Base-by-base conservation (phyloP, 345 rosid genomes). In the Sonneratia caseolaris region DNA sequence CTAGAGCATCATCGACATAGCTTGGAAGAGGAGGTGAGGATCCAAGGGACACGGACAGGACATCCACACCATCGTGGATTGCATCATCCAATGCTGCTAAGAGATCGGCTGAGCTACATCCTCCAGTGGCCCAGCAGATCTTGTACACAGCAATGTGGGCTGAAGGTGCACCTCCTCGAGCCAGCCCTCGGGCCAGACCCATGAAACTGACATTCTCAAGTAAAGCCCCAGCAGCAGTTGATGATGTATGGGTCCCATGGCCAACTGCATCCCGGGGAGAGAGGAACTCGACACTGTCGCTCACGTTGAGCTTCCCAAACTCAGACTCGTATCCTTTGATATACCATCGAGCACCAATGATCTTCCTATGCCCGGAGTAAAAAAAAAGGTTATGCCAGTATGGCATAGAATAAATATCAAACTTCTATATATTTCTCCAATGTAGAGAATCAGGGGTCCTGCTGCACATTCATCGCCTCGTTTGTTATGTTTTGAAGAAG, bases 61-160 rank as follows among this genome's bases (percentile, higher is more conserved):
- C 40, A 61, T 73, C 75, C 0, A 78, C 79, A 5, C 83, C 82
- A 36, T 79, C 82, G 0, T 74, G 76, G 21, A 83, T 78, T 3
- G 85, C 86, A 66, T 85, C 85, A 27, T 85, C 86, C 64, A 76
- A 83, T 14, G 80, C 81, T 1, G 82, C 79, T 15, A 86, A 82
- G 66, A 83, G 70, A 66, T 84, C 88, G 7, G 84, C 79, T 18
- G 77, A 73, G 51, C 77, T 69, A 76, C 90, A 86, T 12, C 76
- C 82, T 35, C 75, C 77, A 4, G 76, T 68, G 56, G 80, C 73
- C 82, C 82, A 81, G 73, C 90, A 84, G 68, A 82, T 81, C 69
- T 79, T 81, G 66, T 84, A 86, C 64, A 77, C 37, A 3, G 90
- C 84, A 37, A 84, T 48, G 43, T 78, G 64, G 6, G 87, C 83